Evolutionary conservation across 352 stramenopile species (phyloP), one percentile per base, ranked within the genome.

Genomic region (Phytophthora macrochlamydospora): DNA sequence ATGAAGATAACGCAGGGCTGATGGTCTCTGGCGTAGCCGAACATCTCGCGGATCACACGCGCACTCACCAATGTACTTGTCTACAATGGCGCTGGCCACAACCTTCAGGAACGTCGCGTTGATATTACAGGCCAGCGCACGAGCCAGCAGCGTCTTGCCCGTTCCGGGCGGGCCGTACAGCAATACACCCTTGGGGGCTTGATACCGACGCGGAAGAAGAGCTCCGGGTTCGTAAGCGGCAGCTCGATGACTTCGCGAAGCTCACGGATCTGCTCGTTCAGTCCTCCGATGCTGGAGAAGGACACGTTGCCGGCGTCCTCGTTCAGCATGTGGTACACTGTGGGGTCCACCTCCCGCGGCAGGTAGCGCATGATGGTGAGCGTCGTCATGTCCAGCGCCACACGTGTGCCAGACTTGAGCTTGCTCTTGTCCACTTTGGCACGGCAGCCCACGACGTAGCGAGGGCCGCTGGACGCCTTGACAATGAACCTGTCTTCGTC

Each of bases 41-140:
- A 99, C 97, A 99, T 99, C 83, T 99, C 98, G 58, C 98, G 97
- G 73, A 99, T 99, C 65, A 99, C 97, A 67, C 97, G 94, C 9
- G 98, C 97, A 59, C 95, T 99, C 98, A 62, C 98, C 98, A 87
- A 99, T 99, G 89, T 99, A 99, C 79, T 99, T 99, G 85, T 99
- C 97, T 6, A 99, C 98, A 72, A 99, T 99, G 14, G 97, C 97
- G 59, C 95, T 99, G 8, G 98, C 98, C 18, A 99, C 97, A 38
- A 99, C 97, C 83, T 99, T 99, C 55, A 99, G 87, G 79, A 99
- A 99, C 51, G 97, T 99, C 4, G 97, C 98, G 67, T 97, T 98
- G 76, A 99, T 99, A 81, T 99, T 99, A 79, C 90, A 99, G 12
- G 98, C 98, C 24, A 99, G 78, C 14, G 98, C 98, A 65, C 97